These are phyloP conservation scores for Gaultheria prostrata DNA, from an alignment of 148 eudicot genomes.

Conservation along the genomic window DNA sequence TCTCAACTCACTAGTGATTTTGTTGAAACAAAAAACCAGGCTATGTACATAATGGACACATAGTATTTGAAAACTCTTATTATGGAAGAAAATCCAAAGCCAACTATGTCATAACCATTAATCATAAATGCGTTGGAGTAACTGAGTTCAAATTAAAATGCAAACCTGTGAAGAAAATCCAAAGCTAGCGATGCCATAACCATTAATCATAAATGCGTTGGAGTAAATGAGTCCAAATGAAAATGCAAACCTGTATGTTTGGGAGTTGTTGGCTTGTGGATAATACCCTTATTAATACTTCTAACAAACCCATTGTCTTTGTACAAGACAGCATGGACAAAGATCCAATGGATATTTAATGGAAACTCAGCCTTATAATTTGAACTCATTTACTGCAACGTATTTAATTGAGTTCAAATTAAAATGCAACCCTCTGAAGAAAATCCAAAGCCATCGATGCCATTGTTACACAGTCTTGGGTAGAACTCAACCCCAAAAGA, in stretches of 20 bases:
- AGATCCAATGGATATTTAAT: slow-evolving; percentile 10
- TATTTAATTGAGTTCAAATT: no score
- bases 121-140: no score
- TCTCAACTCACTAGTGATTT: background rate
- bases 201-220: slow-evolving; percentile 11
- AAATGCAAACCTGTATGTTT: slow-evolving; percentile 5
- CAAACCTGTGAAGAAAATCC: background rate
- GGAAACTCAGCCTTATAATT: background rate
- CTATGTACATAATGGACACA: background rate
- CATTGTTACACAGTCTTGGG: no score
- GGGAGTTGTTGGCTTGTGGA: slow-evolving; percentile 12
- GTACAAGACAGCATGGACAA: slow-evolving; percentile 1
- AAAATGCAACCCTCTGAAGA: no score
- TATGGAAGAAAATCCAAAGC: background rate
- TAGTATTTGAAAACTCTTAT: background rate
- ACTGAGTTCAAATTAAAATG: no score
- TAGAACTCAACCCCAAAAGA: no score
- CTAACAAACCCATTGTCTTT: background rate
- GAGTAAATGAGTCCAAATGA: background rate
- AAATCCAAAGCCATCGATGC: no score
- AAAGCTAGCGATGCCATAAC: slow-evolving; percentile 12
- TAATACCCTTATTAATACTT: background rate
- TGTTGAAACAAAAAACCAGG: background rate
- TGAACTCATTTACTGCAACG: no score
- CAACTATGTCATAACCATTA: no score